A percentile compares a stretch with the other conserved stretches of the same genome.
Conservation (phyloP, 179 eudicot genomes). For the Carnegiea gigantea region DNA sequence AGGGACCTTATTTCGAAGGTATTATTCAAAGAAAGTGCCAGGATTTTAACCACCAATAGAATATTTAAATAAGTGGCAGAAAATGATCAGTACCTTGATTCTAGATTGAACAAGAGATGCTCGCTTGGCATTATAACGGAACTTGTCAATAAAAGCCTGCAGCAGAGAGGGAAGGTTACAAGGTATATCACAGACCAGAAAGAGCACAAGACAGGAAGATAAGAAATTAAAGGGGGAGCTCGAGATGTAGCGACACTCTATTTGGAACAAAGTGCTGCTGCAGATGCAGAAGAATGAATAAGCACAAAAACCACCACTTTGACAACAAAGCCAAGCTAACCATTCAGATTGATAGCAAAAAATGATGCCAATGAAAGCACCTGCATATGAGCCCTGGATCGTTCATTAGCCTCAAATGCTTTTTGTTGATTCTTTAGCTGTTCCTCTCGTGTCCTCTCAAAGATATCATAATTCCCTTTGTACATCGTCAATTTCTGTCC, state of each 20-base stretch:
- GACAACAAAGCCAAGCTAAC: slow-evolving; percentile 10
- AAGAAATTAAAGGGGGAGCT: not conserved
- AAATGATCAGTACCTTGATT: slow-evolving; percentile 68
- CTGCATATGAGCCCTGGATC: slow-evolving; percentile 92
- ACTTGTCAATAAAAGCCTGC: slow-evolving; percentile 94
- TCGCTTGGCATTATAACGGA: slow-evolving; percentile 98
- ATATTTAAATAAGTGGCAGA: not conserved
- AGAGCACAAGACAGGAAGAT: slow-evolving; percentile 11
- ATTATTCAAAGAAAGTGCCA: not conserved
- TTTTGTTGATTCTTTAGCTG: slow-evolving; percentile 78
- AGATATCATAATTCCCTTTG: slow-evolving; percentile 86
- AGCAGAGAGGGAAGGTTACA: slow-evolving; percentile 23
- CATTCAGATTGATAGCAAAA: slow-evolving; percentile 8
- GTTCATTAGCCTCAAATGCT: slow-evolving; percentile 93
- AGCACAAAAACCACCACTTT: slow-evolving; percentile 1
- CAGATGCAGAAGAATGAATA: not conserved
- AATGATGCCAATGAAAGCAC: slow-evolving; percentile 34
- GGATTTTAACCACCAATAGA: not conserved
- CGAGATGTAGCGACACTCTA: not conserved
- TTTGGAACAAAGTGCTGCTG: not conserved
- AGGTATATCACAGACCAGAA: slow-evolving; percentile 15
- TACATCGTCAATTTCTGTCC: slow-evolving; percentile 70
- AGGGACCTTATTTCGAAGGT: not conserved
- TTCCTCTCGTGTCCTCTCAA: slow-evolving; percentile 96
- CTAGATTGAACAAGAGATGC: slow-evolving; percentile 99